Evolutionary conservation across 139 green algal genomes (phyloP), one percentile per base, ranked within the genome.

Genomic region (Tetradesmus lagerheimii): DNA sequence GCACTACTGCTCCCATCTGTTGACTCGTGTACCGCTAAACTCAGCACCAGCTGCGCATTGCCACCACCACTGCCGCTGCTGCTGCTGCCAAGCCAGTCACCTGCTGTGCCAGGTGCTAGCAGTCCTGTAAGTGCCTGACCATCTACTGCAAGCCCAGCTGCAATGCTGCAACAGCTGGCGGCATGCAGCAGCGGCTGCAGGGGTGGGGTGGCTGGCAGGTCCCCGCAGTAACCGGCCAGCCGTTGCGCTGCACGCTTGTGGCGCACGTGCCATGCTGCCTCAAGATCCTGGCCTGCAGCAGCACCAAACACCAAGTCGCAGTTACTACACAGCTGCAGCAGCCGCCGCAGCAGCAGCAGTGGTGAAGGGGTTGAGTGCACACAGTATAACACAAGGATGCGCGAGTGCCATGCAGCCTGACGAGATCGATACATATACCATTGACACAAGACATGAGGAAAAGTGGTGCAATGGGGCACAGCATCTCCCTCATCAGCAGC

Each of bases 201-300:
- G 4, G 95, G 94, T 20, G 95, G 95, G 34, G 31, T 85, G 38
- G 35, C 4, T 1, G 92, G 93, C 78, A 95, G 89, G 75, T 95
- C 93, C 5, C 25, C 38, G 29, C 92, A 76, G 66, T 91, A 89
- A 29, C 29, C 87, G 0, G 92, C 91, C 9, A 94, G 57, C 4
- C 88, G 84, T 57, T 89, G 82, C 4, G 89, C 93, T 25, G 91
- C 87, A 31, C 67, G 50, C 82, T 92, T 94, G 89, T 94, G 91
- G 11, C 43, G 9, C 18, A 25, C 34, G 5, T 84, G 76, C 93
- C 93, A 95, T 0, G 88, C 89, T 15, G 66, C 37, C 82, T 95
- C 93, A 35, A 64, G n/a, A 15, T 35, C 27, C 8, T 39, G 15
- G 23, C 87, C 87, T 89, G 85, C 43, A 74, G 14, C 37, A 18